Conservation (phyloP, 768 basidiomycete species). For the Leccinellum albellum region DNA sequence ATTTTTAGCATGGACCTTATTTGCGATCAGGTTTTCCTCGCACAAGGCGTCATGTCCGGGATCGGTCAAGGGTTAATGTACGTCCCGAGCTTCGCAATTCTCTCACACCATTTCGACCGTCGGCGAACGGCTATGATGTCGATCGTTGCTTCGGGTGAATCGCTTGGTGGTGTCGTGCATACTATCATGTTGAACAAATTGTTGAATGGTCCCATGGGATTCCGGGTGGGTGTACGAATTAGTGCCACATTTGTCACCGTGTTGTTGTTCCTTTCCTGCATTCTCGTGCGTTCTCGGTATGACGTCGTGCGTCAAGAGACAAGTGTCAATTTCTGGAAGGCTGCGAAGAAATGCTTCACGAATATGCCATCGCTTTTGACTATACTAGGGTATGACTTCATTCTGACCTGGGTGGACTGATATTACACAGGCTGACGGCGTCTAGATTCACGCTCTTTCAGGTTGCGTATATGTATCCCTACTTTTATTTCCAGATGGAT, state of each 20-base stretch:
- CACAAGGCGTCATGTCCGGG: constrained; percentile 43
- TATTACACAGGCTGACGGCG: background rate
- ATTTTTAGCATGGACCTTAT: background rate
- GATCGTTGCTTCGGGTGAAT: constrained; percentile 43
- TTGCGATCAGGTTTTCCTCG: constrained; percentile 35
- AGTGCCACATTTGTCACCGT: constrained; percentile 39
- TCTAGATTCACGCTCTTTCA: constrained; percentile 29
- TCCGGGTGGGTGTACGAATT: constrained; percentile 37
- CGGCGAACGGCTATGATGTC: constrained; percentile 43
- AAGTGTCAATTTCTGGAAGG: constrained; percentile 12
- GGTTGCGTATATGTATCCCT: constrained; percentile 45
- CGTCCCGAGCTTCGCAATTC: constrained; percentile 39
- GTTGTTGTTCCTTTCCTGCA: constrained; percentile 36
- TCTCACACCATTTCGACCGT: constrained; percentile 44
- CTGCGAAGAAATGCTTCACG: constrained; percentile 19
- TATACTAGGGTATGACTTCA: constrained; percentile 18
- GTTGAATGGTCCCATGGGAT: constrained; percentile 42
- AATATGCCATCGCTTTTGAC: constrained; percentile 25
- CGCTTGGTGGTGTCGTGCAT: constrained; percentile 52
- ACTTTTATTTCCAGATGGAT: constrained; percentile 58
- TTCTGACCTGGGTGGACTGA: background rate
- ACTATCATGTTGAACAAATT: constrained; percentile 58
- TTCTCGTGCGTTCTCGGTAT: constrained; percentile 36
- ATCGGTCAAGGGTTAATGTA: constrained; percentile 43
- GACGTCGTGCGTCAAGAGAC: background rate